Conservation (phyloP, 2,329 filamentous ascomycete species). For the Ascochyta fabae region DNA sequence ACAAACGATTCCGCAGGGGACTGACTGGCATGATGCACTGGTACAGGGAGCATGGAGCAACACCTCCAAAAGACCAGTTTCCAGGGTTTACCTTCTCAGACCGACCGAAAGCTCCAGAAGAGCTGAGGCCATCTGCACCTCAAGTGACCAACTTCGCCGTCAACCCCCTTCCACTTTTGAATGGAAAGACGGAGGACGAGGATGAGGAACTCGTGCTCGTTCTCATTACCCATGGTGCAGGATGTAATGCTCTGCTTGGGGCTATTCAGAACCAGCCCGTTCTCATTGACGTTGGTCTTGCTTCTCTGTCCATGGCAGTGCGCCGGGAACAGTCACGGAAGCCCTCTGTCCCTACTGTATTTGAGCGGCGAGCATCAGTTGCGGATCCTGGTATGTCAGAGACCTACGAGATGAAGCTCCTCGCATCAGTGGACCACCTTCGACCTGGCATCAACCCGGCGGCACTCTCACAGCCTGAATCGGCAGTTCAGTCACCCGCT, state of each 20-base stretch:
- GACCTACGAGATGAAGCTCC: slow-evolving; percentile 74
- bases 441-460: slow-evolving; percentile 58
- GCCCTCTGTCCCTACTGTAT: slow-evolving; percentile 28
- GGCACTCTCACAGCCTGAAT: slow-evolving; percentile 27
- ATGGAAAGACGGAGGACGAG: slow-evolving; percentile 52
- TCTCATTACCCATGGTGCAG: slow-evolving; percentile 91
- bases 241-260: slow-evolving; percentile 93
- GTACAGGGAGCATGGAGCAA: slow-evolving; percentile 67
- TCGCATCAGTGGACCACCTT: slow-evolving; percentile 78
- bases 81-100: slow-evolving; percentile 45
- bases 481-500: slow-evolving; percentile 41
- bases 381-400: slow-evolving; percentile 57
- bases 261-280: slow-evolving; percentile 91
- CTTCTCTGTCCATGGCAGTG: slow-evolving; percentile 85
- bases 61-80: slow-evolving; percentile 42
- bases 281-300: slow-evolving; percentile 85
- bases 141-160: slow-evolving; percentile 26
- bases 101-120: slow-evolving; percentile 22
- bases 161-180: slow-evolving; percentile 44
- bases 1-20: slow-evolving; percentile 83
- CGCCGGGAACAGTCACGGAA: slow-evolving; percentile 37
- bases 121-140: slow-evolving; percentile 17
- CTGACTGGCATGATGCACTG: slow-evolving; percentile 80
- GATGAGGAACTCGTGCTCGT: slow-evolving; percentile 78
- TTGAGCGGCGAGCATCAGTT: slow-evolving; percentile 49